A percentile compares a stretch with the other conserved stretches of the same genome.
These are phyloP conservation scores for Pestalotiopsis sp. DNA, from an alignment of 2,329 filamentous ascomycete genomes.

Conservation along the genomic window DNA sequence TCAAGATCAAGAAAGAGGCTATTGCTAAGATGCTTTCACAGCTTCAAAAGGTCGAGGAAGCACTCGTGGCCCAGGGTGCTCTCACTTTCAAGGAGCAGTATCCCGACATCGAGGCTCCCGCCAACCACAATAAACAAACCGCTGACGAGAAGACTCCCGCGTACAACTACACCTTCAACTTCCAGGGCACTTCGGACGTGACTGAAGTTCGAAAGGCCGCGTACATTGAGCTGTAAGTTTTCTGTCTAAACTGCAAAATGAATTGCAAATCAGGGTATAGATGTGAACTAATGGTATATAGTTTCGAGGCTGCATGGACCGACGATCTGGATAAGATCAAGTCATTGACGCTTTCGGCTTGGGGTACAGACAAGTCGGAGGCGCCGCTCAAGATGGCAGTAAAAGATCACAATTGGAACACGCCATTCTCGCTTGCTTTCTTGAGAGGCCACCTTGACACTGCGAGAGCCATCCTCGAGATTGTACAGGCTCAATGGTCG, in stretches of 20 bases:
- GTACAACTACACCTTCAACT: constrained; percentile 55
- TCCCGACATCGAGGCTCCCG: constrained; percentile 47
- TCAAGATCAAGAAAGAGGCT: constrained; percentile 56
- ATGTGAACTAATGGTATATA: constrained; percentile 28
- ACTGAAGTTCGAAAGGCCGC: constrained; percentile 57
- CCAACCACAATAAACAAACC: neutral
- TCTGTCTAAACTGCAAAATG: neutral
- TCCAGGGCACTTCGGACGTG: constrained; percentile 55
- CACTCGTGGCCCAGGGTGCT: constrained; percentile 59
- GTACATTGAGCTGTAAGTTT: constrained; percentile 65
- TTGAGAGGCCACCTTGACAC: constrained; percentile 65
- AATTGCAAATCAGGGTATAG: neutral
- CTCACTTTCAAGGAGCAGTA: constrained; percentile 70
- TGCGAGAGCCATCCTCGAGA: constrained; percentile 70
- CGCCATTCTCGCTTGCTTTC: constrained; percentile 70
- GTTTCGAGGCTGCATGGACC: constrained; percentile 73
- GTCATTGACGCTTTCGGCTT: constrained; percentile 60
- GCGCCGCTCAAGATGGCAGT: constrained; percentile 67
- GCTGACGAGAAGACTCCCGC: constrained; percentile 17
- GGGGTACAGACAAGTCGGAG: constrained; percentile 55
- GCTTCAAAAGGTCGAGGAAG: constrained; percentile 57
- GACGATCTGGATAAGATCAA: constrained; percentile 72
- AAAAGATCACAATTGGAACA: constrained; percentile 51
- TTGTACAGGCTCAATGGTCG: constrained; percentile 69
- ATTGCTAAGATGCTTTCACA: constrained; percentile 53